A percentile compares a stretch with the other conserved stretches of the same genome.
Conservation (phyloP, 2,329 filamentous ascomycete genomes). For the Trichoderma sp. region DNA sequence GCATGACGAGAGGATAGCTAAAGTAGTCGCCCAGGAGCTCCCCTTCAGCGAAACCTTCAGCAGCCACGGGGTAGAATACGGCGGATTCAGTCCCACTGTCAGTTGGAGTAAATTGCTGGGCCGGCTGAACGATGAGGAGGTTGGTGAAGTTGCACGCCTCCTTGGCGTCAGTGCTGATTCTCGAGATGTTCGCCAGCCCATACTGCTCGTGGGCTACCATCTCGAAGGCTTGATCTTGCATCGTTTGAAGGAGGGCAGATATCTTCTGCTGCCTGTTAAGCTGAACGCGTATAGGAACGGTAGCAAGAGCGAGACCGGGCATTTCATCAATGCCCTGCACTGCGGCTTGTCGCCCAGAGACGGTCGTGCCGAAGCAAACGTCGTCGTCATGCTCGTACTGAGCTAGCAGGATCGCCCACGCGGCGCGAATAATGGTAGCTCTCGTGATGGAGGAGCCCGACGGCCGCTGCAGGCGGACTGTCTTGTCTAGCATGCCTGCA, state of each 20-base stretch:
- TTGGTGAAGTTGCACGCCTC: conserved; percentile 18
- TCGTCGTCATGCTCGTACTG: conserved; percentile 39
- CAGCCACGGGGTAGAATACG: background rate
- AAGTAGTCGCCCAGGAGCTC: conserved; percentile 5
- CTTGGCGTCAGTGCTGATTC: conserved; percentile 1
- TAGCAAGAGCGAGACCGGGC: conserved; percentile 33
- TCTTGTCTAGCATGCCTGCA: background rate
- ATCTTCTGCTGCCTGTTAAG: conserved; percentile 3
- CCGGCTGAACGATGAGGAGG: conserved; percentile 16
- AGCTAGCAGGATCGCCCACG: conserved; percentile 35
- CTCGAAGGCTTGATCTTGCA: conserved; percentile 18
- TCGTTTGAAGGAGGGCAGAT: background rate
- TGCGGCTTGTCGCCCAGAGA: conserved; percentile 32
- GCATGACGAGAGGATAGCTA: conserved; percentile 18
- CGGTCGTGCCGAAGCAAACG: conserved; percentile 33
- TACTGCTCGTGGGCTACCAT: conserved; percentile 22
- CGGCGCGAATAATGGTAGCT: conserved; percentile 7
- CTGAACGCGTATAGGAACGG: conserved; percentile 28
- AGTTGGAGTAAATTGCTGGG: background rate
- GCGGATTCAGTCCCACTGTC: background rate
- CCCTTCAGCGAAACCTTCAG: background rate
- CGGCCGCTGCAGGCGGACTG: background rate
- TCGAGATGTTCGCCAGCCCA: conserved; percentile 6
- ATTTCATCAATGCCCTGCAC: conserved; percentile 31
- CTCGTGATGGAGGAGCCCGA: conserved; percentile 15